Conservation (phyloP, 129 eudicot species). For the Flaveria linearis region DNA sequence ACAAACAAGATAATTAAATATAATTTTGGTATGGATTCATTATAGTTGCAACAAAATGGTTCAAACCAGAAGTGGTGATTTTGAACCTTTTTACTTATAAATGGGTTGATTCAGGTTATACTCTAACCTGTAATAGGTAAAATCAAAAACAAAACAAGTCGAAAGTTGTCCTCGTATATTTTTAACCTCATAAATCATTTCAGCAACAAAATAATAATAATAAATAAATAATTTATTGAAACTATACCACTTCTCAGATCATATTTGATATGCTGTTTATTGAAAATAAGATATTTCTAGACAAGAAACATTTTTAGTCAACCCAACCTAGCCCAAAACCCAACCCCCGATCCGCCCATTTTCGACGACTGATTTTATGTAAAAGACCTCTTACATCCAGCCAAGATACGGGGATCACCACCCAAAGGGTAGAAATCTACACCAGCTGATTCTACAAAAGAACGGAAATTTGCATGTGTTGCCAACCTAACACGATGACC, state of each 20-base stretch:
- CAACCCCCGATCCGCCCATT: background rate
- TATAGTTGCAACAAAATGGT: background rate
- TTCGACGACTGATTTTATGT: slow-evolving; percentile 9
- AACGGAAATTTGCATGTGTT: slow-evolving; percentile 78
- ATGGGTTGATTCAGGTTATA: background rate
- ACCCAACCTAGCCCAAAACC: background rate
- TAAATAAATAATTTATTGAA: background rate
- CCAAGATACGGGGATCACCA: slow-evolving; percentile 95
- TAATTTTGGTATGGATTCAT: background rate
- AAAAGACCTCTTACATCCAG: slow-evolving; percentile 81
- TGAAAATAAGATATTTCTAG: background rate
- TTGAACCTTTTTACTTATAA: background rate
- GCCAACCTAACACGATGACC: slow-evolving; percentile 96
- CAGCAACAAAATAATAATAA: background rate
- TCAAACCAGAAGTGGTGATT: background rate
- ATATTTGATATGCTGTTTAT: background rate
- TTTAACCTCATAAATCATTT: slow-evolving; percentile 7
- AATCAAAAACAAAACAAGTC: background rate
- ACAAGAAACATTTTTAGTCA: background rate
- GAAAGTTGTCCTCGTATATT: background rate
- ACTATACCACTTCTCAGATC: background rate
- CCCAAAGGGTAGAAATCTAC: slow-evolving; percentile 94
- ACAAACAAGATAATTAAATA: background rate
- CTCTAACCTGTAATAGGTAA: background rate
- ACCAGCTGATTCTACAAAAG: slow-evolving; percentile 89